These are phyloP conservation scores for Biscogniauxia sp. DNA, from an alignment of 2,329 filamentous ascomycete species.

Conservation along the genomic window DNA sequence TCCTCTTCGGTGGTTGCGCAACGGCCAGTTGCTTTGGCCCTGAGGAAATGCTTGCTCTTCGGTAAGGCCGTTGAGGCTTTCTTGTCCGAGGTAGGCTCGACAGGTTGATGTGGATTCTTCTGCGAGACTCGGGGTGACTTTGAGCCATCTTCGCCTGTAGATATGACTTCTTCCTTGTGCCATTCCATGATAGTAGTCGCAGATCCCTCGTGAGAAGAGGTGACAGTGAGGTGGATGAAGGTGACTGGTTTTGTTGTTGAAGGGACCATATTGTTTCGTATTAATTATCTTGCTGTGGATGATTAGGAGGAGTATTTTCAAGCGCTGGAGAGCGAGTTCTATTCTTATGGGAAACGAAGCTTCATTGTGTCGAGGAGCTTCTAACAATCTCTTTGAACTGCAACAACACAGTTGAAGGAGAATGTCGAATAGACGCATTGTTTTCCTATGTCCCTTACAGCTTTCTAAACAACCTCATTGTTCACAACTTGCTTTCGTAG, in stretches of 20 bases:
- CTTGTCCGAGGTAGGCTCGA: background rate
- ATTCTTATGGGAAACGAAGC: background rate
- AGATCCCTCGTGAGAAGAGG: background rate
- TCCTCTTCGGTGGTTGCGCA: background rate
- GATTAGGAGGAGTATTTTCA: background rate
- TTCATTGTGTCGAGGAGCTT: background rate
- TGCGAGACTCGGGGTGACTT: background rate
- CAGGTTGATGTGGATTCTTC: background rate
- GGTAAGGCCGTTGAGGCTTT: background rate
- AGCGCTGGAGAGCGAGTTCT: background rate
- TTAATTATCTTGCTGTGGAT: background rate
- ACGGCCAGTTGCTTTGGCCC: background rate
- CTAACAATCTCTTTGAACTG: background rate
- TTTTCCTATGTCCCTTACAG: background rate
- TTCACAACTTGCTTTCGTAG: background rate
- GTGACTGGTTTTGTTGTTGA: slow-evolving; percentile 1
- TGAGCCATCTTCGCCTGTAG: background rate
- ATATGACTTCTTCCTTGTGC: slow-evolving; percentile 1
- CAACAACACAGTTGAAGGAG: background rate
- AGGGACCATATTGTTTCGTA: slow-evolving; percentile 3
- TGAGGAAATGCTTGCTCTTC: slow-evolving; percentile 5
- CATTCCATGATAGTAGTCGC: background rate
- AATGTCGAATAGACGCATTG: background rate
- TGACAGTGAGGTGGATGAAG: background rate
- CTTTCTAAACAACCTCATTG: background rate